Base-by-base conservation (phyloP, 768 basidiomycete genomes). In the Kwoniella heveanensis region DNA sequence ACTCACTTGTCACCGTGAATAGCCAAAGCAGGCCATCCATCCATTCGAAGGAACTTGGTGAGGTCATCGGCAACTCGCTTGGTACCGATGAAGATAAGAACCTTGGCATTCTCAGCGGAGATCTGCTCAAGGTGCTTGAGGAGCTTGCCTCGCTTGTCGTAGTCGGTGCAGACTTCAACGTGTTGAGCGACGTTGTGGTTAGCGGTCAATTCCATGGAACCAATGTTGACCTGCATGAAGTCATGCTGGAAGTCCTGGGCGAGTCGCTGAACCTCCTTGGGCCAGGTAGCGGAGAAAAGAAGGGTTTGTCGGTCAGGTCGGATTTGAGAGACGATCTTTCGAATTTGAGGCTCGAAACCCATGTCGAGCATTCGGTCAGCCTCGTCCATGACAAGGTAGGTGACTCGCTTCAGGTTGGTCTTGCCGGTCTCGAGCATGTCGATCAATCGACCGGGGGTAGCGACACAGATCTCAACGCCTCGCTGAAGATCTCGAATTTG, bases 341-440 rank as follows among this genome's bases (percentile, higher is more conserved):
- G 86, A 78, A 99, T 98, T 80, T 99, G 96, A 57, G 96, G 96
- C 83, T 99, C 96, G 83, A 99, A 99, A 85, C 96, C 96, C 96
- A 99, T 99, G 84, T 99, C 96, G 68, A 99, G 86, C 96, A 99
- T 99, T 77, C 96, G 91, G 83, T 99, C 96, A 49, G 96, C 96
- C 81, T 99, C 96, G 77, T 99, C 96, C 88, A 99, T 91, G 77
- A 99, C 96, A 44, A 99, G 85, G 81, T 98, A 99, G 22, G 96
- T 99, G 60, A 99, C 85, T 46, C 96, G 88, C 61, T 90, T 90
- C 57, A 99, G 86, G 81, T 98, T 98, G 22, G 94, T 98, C 83
- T 96, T 96, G 77, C 90, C 88, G 0, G 86, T 87, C 83, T 99
- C 96, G 26, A 99, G 86, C 96, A 99, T 98, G 79, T 99, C 96